Base-by-base conservation (phyloP, 768 basidiomycete species). In the Russula ochroleuca region DNA sequence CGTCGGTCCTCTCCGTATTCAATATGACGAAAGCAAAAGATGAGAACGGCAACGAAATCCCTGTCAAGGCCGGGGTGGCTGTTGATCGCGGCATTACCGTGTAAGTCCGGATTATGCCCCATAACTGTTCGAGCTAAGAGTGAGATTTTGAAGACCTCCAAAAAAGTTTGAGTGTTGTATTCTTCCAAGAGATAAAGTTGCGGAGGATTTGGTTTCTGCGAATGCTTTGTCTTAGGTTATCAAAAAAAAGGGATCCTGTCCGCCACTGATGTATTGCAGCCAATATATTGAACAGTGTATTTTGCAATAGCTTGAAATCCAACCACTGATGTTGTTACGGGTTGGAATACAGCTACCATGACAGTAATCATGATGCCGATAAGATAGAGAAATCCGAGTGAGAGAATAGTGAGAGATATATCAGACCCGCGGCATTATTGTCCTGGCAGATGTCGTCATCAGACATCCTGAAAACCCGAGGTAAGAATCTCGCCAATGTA, bases 101-200 rank as follows among this genome's bases (percentile, higher is more conserved):
- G 41, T 43, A 9, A 43, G 41, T 43, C 41, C 41, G 8, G 7
- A n/a, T 43, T 9, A n/a, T 43, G 6, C 15, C 35, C 3, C 17
- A 43, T 9, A 10, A 3, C 51, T 5, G 31, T 1, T n/a, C 9
- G 17, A n/a, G 41, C 19, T 13, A 19, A 43, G 9, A 43, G 19
- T 43, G 9, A n/a, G 6, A n/a, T 40, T n/a, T n/a, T 21, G 2
- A n/a, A 60, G 62, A 1, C 53, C 43, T 25, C 65, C 65, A 8
- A 54, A 45, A 3, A 25, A 25, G 8, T 67, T 63, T 25, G 33
- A 45, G n/a, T 67, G 65, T 33, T 37, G 23, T n/a, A 64, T 67
- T 49, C 0, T 23, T 17, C 62, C 62, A 2, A 55, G 65, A 40
- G 60, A 57, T 52, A 56, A 64, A 23, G 2, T 33, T 10, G 52